Percentiles rank a stretch among this genome's conserved stretches.
These are phyloP conservation scores for Pyrenula aspistea DNA, from an alignment of 495 filamentous ascomycete genomes.

Conservation along the genomic window DNA sequence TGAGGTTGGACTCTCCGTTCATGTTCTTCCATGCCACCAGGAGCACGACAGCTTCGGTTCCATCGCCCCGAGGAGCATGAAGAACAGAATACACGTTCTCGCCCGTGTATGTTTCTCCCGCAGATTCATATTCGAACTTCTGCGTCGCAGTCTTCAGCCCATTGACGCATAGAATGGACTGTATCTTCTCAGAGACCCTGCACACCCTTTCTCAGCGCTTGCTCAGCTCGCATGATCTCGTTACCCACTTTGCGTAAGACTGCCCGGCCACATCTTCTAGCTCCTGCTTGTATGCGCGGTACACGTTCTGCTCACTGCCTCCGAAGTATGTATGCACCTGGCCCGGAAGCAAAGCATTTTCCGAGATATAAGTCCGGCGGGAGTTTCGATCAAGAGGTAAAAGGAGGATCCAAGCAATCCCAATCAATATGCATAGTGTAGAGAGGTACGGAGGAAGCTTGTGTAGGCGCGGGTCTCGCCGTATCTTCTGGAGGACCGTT, in stretches of 20 bases:
- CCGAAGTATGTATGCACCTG: constrained; percentile 97
- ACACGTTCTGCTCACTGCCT: constrained; percentile 89
- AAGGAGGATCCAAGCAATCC: constrained; percentile 82
- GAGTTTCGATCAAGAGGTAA: constrained; percentile 92
- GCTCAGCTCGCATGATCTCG: neutral
- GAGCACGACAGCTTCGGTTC: constrained; percentile 94
- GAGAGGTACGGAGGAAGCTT: constrained; percentile 75
- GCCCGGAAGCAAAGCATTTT: constrained; percentile 90
- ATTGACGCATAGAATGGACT: constrained; percentile 57
- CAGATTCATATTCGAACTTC: constrained; percentile 65
- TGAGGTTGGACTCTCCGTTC: constrained; percentile 67
- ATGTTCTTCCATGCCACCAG: constrained; percentile 82
- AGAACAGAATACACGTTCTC: constrained; percentile 92
- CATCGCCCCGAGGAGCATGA: constrained; percentile 90
- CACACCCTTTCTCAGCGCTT: neutral
- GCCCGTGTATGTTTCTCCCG: constrained; percentile 61
- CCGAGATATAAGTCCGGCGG: constrained; percentile 87
- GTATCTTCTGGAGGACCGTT: constrained; percentile 18
- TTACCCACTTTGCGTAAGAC: neutral
- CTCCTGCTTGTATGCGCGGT: constrained; percentile 84
- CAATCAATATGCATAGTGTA: constrained; percentile 73
- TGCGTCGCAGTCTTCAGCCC: constrained; percentile 81
- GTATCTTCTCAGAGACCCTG: constrained; percentile 39
- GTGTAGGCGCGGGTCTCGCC: constrained; percentile 56
- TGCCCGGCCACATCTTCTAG: constrained; percentile 31